Percentiles rank a stretch among this genome's conserved stretches.
Evolutionary conservation across 169 alveolate species (phyloP).

Genomic region (Plasmodium blacklocki): DNA sequence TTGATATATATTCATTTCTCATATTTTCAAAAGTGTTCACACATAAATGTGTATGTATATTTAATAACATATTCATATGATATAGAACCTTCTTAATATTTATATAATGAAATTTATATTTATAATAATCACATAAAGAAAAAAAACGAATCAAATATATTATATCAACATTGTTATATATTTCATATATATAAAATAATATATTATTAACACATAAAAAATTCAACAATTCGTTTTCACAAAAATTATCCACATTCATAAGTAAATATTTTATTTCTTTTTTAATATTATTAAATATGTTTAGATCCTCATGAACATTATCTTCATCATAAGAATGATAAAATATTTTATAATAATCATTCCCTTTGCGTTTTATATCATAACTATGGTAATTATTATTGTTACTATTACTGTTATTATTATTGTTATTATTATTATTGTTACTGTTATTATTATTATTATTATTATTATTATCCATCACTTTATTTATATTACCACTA

Average conservation of each 20-base stretch:
- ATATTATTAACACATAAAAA: constrained; percentile 60
- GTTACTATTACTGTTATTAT: neutral
- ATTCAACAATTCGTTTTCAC: constrained; percentile 52
- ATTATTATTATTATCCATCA: neutral
- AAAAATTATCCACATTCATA: constrained; percentile 42
- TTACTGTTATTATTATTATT: neutral
- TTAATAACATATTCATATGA: constrained; percentile 17
- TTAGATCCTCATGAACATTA: neutral
- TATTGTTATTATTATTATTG: neutral
- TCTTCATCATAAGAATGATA: neutral
- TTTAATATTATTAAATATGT: constrained; percentile 28
- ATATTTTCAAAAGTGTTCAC: constrained; percentile 67
- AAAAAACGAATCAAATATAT: constrained; percentile 69
- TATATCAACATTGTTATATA: constrained; percentile 49
- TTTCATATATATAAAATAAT: constrained; percentile 65
- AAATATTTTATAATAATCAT: neutral
- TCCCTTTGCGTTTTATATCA: neutral
- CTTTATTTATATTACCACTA: neutral
- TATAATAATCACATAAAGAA: constrained; percentile 15
- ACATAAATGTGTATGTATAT: constrained; percentile 41
- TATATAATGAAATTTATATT: constrained; percentile 15
- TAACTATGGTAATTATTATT: neutral
- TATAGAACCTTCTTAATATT: constrained; percentile 7
- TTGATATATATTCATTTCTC: constrained; percentile 61
- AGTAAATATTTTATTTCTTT: constrained; percentile 46